phyloP scores from a whole-genome alignment of 345 rosid species.

The Murraya koenigii region DNA sequence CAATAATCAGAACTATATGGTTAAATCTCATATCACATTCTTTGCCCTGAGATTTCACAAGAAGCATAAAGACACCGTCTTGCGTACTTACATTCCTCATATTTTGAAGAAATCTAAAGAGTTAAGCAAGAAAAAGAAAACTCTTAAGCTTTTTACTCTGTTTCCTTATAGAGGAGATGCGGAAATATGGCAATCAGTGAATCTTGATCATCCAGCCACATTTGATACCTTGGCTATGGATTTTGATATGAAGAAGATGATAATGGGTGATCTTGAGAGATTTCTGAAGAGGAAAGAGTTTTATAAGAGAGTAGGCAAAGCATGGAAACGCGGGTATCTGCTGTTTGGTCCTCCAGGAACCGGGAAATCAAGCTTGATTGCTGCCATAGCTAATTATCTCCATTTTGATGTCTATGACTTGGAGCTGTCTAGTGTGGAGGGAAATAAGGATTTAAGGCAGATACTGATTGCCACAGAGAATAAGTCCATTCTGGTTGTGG shows the following conservation, averaged over 20 bases:
- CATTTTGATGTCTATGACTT: constrained; percentile 26
- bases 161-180: constrained; percentile 13
- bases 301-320: constrained; percentile 20
- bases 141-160: constrained; percentile 26
- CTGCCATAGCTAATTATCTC: constrained; percentile 22
- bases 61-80: constrained; percentile 29
- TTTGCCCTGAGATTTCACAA: constrained; percentile 33
- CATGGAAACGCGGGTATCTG: constrained; percentile 24
- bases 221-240: not conserved
- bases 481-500: constrained; percentile 32
- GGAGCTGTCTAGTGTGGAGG: constrained; percentile 24
- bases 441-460: constrained; percentile 20
- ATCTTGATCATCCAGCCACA: not conserved
- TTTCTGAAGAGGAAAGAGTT: not conserved
- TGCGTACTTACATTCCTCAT: constrained; percentile 22
- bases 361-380: constrained; percentile 37
- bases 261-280: not conserved
- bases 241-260: not conserved
- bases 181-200: not conserved
- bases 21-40: not conserved
- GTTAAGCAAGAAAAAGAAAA: constrained; percentile 19
- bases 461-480: constrained; percentile 30
- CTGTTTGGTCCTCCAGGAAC: constrained; percentile 35
- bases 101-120: constrained; percentile 19
- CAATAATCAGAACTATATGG: too few species aligned